phyloP scores from a whole-genome alignment of 2,329 filamentous ascomycete genomes.

The Didymella sp. region DNA sequence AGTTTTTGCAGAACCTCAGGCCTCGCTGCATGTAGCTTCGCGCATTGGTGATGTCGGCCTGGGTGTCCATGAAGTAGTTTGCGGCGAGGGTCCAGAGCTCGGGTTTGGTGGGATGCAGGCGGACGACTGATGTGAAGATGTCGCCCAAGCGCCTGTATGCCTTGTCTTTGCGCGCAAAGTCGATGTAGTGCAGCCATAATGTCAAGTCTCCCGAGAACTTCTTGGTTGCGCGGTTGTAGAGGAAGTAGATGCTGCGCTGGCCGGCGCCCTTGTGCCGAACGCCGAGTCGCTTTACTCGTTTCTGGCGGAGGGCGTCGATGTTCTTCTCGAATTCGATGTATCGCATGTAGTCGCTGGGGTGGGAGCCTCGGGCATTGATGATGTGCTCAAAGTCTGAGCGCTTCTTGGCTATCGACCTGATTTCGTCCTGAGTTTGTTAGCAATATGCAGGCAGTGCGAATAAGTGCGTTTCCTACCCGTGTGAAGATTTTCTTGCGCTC shows the following conservation, averaged over 20 bases:
- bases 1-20: constrained; percentile 83
- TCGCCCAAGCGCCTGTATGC: constrained; percentile 66
- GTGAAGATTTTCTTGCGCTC: constrained; percentile 91
- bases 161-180: constrained; percentile 74
- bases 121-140: constrained; percentile 71
- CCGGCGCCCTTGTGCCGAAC: constrained; percentile 75
- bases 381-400: constrained; percentile 93
- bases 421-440: constrained; percentile 71
- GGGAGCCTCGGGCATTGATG: constrained; percentile 77
- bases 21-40: constrained; percentile 88
- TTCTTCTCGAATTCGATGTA: constrained; percentile 79
- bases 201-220: constrained; percentile 82
- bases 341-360: constrained; percentile 78
- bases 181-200: constrained; percentile 90
- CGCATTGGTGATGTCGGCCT: constrained; percentile 87
- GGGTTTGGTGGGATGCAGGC: constrained; percentile 83
- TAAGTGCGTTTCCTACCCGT: constrained; percentile 61
- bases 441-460: not conserved
- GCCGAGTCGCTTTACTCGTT: constrained; percentile 81
- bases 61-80: constrained; percentile 75
- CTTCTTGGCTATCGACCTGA: constrained; percentile 85
- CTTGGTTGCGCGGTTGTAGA: constrained; percentile 84
- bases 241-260: constrained; percentile 83
- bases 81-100: constrained; percentile 87
- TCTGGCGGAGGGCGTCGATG: constrained; percentile 75